Evolutionary conservation across 1,284 basidiomycete genomes (phyloP).

Genomic region (Malassezia furfur): DNA sequence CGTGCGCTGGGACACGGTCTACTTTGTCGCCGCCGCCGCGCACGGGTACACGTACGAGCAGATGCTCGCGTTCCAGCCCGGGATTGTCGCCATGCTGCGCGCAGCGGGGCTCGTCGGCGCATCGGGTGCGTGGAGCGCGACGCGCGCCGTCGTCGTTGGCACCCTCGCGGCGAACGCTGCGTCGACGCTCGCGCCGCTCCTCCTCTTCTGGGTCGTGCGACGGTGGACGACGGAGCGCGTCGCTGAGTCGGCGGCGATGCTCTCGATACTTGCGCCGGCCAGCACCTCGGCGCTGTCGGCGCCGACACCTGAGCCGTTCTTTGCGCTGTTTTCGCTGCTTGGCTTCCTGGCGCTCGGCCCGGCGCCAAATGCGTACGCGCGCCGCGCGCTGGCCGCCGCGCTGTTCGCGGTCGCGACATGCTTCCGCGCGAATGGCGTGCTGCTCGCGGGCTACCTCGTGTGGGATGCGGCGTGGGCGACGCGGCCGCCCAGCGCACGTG

Average conservation of each 20-base stretch:
- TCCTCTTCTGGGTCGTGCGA: conserved; percentile 57
- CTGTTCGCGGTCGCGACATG: conserved; percentile 60
- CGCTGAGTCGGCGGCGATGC: conserved; percentile 57
- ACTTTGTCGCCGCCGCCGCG: conserved; percentile 54
- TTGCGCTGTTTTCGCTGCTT: conserved; percentile 65
- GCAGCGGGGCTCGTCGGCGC: conserved; percentile 17
- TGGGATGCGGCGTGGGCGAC: conserved; percentile 18
- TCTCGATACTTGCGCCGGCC: conserved; percentile 72
- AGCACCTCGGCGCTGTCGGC: conserved; percentile 61
- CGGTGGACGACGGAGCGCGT: conserved; percentile 48
- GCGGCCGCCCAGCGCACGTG: neutral
- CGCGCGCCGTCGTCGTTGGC: conserved; percentile 19
- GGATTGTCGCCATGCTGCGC: conserved; percentile 41
- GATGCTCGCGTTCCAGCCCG: conserved; percentile 79
- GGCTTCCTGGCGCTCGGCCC: conserved; percentile 52
- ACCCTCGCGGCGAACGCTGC: conserved; percentile 23
- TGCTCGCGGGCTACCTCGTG: conserved; percentile 59
- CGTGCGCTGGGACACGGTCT: conserved; percentile 81
- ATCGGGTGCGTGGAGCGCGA: conserved; percentile 21
- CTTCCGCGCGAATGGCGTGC: conserved; percentile 73
- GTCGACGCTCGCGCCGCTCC: conserved; percentile 50
- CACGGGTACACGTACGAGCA: conserved; percentile 64
- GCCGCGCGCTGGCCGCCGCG: conserved; percentile 53
- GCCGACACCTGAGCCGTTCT: conserved; percentile 75
- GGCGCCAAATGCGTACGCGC: neutral